A percentile compares a stretch with the other conserved stretches of the same genome.
Conservation (phyloP, 1,139 yeast genomes). For the Suhomyces bolitotheri region DNA sequence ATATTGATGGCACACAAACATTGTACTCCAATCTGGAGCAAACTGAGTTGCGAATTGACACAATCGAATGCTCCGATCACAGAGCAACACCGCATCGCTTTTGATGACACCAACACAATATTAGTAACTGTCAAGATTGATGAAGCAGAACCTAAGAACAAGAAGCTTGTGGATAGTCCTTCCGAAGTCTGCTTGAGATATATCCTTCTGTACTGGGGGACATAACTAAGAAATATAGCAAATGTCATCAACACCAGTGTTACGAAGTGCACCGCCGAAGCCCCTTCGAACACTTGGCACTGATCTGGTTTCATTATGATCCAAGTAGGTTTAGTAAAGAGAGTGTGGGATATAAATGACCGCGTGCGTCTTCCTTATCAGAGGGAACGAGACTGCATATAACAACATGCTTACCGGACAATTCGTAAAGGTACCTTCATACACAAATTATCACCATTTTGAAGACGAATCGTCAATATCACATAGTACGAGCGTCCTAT, state of each 20-base stretch:
- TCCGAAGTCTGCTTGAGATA: slow-evolving; percentile 63
- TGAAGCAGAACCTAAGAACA: slow-evolving; percentile 72
- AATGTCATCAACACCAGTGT: slow-evolving; percentile 56
- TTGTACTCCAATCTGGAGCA: slow-evolving; percentile 70
- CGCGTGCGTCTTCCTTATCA: background rate
- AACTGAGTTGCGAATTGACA: slow-evolving; percentile 64
- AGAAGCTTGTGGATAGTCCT: slow-evolving; percentile 74
- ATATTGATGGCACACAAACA: slow-evolving; percentile 64
- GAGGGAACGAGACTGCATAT: background rate
- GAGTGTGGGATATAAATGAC: background rate
- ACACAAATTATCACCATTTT: slow-evolving; percentile 20
- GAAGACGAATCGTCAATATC: slow-evolving; percentile 19
- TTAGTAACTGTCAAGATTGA: slow-evolving; percentile 72
- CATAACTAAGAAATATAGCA: slow-evolving; percentile 72
- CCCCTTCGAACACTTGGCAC: slow-evolving; percentile 48
- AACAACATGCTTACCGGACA: background rate
- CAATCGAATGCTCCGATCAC: slow-evolving; percentile 57
- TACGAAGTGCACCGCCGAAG: slow-evolving; percentile 47
- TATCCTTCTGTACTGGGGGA: slow-evolving; percentile 74
- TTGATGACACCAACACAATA: slow-evolving; percentile 58
- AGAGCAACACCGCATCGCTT: slow-evolving; percentile 55
- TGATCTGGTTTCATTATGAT: slow-evolving; percentile 12
- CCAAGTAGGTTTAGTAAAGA: background rate
- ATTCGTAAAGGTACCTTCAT: slow-evolving; percentile 24
- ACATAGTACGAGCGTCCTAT: slow-evolving; percentile 28